Evolutionary conservation across 768 basidiomycete species (phyloP), one percentile per base, ranked within the genome.

Genomic region (Mycena galopus): DNA sequence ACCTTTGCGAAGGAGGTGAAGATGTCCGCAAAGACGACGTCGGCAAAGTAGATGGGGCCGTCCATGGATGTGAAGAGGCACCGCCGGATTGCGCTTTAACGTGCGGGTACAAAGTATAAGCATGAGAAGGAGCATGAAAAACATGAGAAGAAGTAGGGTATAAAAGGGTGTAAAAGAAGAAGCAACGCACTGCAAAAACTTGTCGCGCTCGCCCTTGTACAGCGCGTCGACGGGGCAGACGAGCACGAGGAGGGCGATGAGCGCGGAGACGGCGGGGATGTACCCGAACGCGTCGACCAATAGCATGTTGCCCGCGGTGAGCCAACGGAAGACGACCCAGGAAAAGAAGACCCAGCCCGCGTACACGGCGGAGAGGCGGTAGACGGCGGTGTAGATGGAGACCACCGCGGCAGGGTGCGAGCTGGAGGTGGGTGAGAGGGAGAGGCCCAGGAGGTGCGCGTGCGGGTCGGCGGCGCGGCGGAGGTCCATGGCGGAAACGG

Each of bases 1-100:
- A 99, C 96, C 84, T 98, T 98, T 39, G 98, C 97, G 78, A 95
- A 97, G 2, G 97, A 98, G 2, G 98, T 99, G 78, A 97, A 89
- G 72, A 99, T 90, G 86, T 99, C 98, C 70, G 97, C 97, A 69
- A 97, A 91, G 53, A 99, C 89, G 27, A 99, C 91, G 80, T 99
- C 98, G 32, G 92, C 91, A 82, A 99, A 99, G 80, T 92, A 91
- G 47, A 96, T 86, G 6, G 92, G 89, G 50, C 86, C 85, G 63
- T 86, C 85, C 47, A 85, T 77, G 1, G 90, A 83, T n/a, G 93
- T 88, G 61, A 92, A 88, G 27, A 96, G 76, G 78, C 96, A 98
- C 73, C 97, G 88, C 55, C 88, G 85, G 53, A 96, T 78, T 16
- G 93, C 83, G 76, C 97, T 98, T 75, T n/a, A 7, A n/a, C 7